phyloP scores from a whole-genome alignment of 805 yeast species.

The Naumovozyma baii region DNA sequence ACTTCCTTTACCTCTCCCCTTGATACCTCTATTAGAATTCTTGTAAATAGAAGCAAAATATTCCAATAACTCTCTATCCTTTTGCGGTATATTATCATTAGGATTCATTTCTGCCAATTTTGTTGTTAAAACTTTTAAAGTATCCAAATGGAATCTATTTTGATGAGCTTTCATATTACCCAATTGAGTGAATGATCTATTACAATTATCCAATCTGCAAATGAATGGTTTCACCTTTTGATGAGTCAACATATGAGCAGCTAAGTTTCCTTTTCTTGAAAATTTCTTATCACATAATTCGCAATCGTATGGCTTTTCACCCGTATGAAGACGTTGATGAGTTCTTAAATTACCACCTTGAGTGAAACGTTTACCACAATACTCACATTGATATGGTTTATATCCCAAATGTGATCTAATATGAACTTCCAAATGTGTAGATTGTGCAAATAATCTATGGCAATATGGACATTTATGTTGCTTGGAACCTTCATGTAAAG shows the following conservation, averaged over 20 bases:
- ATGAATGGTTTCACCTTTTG: conserved; percentile 66
- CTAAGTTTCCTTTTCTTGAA: conserved; percentile 84
- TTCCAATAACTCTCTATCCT: conserved; percentile 58
- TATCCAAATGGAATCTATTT: conserved; percentile 71
- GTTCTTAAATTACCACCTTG: conserved; percentile 88
- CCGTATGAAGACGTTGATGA: conserved; percentile 78
- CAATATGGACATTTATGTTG: conserved; percentile 70
- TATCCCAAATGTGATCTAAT: conserved; percentile 78
- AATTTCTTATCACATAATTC: conserved; percentile 65
- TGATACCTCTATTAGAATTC: conserved; percentile 82
- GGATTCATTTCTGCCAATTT: conserved; percentile 55
- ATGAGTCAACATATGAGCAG: conserved; percentile 80
- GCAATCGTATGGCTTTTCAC: conserved; percentile 84
- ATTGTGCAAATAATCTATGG: conserved; percentile 69
- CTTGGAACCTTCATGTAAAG: conserved; percentile 29
- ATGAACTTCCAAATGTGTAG: conserved; percentile 89
- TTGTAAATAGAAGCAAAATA: conserved; percentile 79
- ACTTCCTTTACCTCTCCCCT: conserved; percentile 68
- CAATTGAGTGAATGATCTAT: conserved; percentile 78
- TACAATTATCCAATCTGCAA: conserved; percentile 74
- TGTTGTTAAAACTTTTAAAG: conserved; percentile 57
- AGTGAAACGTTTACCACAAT: conserved; percentile 72
- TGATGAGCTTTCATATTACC: conserved; percentile 94
- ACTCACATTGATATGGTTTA: conserved; percentile 72
- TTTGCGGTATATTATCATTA: conserved; percentile 40